A percentile compares a stretch with the other conserved stretches of the same genome.
phyloP scores from a whole-genome alignment of 2,329 filamentous ascomycete genomes.

The Diplocarpon mali region DNA sequence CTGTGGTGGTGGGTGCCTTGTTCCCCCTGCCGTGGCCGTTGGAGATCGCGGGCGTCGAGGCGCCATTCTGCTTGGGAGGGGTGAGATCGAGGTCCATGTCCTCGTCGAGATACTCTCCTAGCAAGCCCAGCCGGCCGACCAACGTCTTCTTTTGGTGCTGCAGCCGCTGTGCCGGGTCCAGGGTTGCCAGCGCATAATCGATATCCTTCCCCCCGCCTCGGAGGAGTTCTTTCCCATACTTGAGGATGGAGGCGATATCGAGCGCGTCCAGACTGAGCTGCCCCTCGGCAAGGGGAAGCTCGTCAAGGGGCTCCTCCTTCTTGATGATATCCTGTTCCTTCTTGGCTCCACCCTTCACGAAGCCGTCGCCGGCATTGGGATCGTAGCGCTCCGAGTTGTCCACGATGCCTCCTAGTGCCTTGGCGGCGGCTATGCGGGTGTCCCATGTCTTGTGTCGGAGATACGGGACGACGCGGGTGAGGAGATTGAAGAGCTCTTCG shows the following conservation, averaged over 20 bases:
- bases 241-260: conserved; percentile 69
- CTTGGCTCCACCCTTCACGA: conserved; percentile 40
- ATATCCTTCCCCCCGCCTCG: conserved; percentile 72
- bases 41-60: conserved; percentile 11
- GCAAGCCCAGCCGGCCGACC: conserved; percentile 67
- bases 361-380: conserved; percentile 65
- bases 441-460: conserved; percentile 95
- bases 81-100: conserved; percentile 58
- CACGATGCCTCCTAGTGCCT: conserved; percentile 88
- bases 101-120: conserved; percentile 76
- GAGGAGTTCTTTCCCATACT: conserved; percentile 71
- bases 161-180: conserved; percentile 73
- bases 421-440: conserved; percentile 83
- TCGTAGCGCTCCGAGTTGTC: conserved; percentile 81
- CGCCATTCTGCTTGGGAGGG: conserved; percentile 18
- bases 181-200: conserved; percentile 70
- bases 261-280: conserved; percentile 63
- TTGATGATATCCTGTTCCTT: conserved; percentile 42
- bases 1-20: conserved; percentile 24
- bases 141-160: conserved; percentile 86
- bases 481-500: conserved; percentile 90
- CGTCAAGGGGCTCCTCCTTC: conserved; percentile 48
- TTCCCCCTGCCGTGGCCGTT: conserved; percentile 31
- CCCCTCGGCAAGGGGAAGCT: conserved; percentile 34
- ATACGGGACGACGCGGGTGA: conserved; percentile 91